phyloP scores from a whole-genome alignment of 108 stramenopile genomes.

The Aureococcus anophagefferens region DNA sequence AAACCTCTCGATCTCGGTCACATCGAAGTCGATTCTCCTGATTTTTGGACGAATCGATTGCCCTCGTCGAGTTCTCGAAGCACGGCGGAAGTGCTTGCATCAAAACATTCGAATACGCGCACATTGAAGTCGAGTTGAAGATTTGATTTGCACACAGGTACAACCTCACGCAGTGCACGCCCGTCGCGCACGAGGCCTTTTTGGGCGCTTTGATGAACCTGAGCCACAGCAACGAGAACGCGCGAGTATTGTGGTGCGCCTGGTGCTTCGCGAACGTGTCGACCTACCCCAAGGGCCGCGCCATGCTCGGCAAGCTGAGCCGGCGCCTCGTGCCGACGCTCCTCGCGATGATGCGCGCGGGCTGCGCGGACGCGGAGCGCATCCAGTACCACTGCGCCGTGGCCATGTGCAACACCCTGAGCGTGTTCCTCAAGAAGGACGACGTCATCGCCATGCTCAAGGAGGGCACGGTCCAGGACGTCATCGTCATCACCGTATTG shows the following conservation, averaged over 20 bases:
- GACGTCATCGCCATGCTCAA: constrained; percentile 8
- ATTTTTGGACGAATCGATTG: no score
- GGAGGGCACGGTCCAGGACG: constrained; percentile 9
- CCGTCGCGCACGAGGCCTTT: constrained; percentile 1
- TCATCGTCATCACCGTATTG: constrained; percentile 15
- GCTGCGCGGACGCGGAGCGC: constrained; percentile 3
- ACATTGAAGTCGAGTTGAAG: no score
- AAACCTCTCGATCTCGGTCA: no score
- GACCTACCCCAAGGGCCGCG: constrained; percentile 8
- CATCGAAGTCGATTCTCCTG: no score
- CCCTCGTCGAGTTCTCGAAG: no score
- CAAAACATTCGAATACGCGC: no score
- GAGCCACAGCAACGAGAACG: background rate
- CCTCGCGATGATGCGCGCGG: constrained; percentile 6
- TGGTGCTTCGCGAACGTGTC: constrained; percentile 12
- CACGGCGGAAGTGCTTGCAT: no score
- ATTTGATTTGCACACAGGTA: no score
- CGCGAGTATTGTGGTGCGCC: constrained; percentile 15
- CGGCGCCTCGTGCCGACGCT: constrained; percentile 4
- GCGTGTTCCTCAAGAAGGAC: constrained; percentile 2
- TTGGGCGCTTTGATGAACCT: background rate
- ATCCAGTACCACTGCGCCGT: constrained; percentile 21
- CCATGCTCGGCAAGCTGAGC: constrained; percentile 9
- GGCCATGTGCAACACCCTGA: constrained; percentile 17
- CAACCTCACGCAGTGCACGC: background rate